Evolutionary conservation across 768 basidiomycete species (phyloP).

Genomic region (Mycena olivaceomarginata): DNA sequence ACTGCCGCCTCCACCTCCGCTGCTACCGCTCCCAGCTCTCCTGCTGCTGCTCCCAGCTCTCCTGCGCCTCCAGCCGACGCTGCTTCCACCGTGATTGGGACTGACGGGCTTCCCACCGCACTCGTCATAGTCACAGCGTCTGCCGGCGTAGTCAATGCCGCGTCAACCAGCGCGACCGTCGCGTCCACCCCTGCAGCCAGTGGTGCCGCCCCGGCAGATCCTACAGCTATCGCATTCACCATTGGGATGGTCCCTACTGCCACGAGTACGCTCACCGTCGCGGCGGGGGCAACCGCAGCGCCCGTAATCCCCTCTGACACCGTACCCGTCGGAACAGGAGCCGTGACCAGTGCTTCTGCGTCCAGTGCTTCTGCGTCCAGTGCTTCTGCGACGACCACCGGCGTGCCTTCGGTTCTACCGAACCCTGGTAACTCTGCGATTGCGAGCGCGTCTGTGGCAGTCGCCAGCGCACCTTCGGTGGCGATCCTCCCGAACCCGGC

Average conservation of each 20-base stretch:
- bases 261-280: conserved; percentile 35
- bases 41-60: no score
- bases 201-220: conserved; percentile 32
- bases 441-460: background rate
- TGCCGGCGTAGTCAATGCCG: conserved; percentile 45
- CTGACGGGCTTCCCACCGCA: conserved; percentile 58
- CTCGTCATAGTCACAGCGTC: conserved; percentile 58
- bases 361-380: no score
- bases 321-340: background rate
- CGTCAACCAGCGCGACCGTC: conserved; percentile 28
- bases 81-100: conserved; percentile 51
- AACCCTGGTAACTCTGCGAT: no score
- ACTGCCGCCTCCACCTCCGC: conserved; percentile 23
- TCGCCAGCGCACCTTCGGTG: background rate
- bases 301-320: background rate
- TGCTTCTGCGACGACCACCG: no score
- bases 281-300: conserved; percentile 12
- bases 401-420: no score
- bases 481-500: conserved; percentile 3
- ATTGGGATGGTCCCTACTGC: background rate
- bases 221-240: conserved; percentile 30
- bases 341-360: background rate
- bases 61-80: conserved; percentile 21
- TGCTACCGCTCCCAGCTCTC: background rate
- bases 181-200: conserved; percentile 36